Conservation (phyloP, 1,139 yeast genomes). For the Blastobotrys serpentis region DNA sequence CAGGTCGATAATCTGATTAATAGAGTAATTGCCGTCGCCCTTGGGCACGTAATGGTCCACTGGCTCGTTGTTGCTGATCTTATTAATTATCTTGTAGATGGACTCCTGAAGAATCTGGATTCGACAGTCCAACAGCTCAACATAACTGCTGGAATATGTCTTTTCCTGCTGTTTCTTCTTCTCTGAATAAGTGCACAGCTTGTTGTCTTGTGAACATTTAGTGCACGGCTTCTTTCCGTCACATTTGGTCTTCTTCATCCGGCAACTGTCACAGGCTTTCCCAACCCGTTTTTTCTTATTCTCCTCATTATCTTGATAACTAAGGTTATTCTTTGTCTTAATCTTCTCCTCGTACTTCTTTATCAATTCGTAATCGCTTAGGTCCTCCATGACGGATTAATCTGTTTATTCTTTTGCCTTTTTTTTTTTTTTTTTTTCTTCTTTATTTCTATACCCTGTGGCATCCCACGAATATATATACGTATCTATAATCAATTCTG, state of each 20-base stretch:
- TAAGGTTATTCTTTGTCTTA: neutral
- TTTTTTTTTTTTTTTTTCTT: no score
- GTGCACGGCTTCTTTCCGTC: constrained; percentile 78
- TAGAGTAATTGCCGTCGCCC: constrained; percentile 25
- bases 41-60: constrained; percentile 28
- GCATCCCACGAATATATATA: no score
- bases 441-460: no score
- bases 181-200: constrained; percentile 72
- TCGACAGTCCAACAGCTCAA: constrained; percentile 68
- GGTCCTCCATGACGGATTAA: neutral
- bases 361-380: constrained; percentile 1
- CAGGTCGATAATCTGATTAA: constrained; percentile 29
- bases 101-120: constrained; percentile 60
- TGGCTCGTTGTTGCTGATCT: constrained; percentile 38
- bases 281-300: constrained; percentile 64
- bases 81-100: constrained; percentile 44
- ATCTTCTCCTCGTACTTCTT: constrained; percentile 3
- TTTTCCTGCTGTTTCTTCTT: constrained; percentile 62
- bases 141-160: constrained; percentile 62
- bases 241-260: constrained; percentile 58
- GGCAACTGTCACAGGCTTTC: constrained; percentile 78
- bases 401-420: no score
- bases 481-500: no score
- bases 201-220: constrained; percentile 66
- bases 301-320: constrained; percentile 12